phyloP scores from a whole-genome alignment of 345 rosid species.

The Excoecaria agallocha region DNA sequence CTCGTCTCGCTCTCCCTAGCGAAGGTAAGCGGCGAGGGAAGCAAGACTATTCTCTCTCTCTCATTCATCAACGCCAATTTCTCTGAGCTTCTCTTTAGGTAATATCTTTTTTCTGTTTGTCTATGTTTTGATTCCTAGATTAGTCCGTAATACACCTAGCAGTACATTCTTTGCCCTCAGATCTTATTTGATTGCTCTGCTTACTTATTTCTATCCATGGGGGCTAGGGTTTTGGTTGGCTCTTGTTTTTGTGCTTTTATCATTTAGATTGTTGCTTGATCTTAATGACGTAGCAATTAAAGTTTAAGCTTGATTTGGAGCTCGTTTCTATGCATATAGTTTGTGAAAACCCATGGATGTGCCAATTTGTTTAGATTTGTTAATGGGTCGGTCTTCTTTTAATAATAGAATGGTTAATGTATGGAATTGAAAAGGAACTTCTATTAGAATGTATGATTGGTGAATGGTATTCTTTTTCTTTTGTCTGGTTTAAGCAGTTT shows the following conservation, averaged over 20 bases:
- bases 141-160: neutral
- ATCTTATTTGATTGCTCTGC: slow-evolving; percentile 6
- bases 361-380: neutral
- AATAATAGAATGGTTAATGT: neutral
- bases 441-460: neutral
- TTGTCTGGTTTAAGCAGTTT: neutral
- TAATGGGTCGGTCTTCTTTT: neutral
- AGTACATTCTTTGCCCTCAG: neutral
- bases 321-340: neutral
- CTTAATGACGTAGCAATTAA: neutral
- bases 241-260: neutral
- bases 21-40: slow-evolving; percentile 19
- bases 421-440: neutral
- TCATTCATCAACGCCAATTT: neutral
- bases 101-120: neutral
- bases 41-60: no score
- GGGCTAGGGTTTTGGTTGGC: neutral
- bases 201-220: neutral
- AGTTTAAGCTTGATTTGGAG: neutral
- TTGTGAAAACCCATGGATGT: neutral
- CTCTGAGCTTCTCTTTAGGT: neutral
- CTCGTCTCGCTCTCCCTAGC: slow-evolving; percentile 9
- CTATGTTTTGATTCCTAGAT: neutral
- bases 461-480: neutral
- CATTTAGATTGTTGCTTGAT: neutral